Base-by-base conservation (phyloP, 2,329 filamentous ascomycete species). In the Fusarium paranaense region DNA sequence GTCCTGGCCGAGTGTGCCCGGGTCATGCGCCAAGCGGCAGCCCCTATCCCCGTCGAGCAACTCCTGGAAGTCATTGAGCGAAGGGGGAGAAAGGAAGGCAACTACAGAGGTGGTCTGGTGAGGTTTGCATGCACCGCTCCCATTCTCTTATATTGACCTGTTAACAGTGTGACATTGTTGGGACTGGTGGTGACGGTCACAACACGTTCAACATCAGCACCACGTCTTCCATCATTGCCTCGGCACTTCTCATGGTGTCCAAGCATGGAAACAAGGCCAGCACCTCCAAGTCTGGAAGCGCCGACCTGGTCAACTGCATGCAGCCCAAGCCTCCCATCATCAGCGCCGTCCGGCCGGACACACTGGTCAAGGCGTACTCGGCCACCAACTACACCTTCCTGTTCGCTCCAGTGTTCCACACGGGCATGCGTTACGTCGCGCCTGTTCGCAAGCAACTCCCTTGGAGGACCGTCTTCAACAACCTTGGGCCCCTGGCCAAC, bases 151-250 rank as follows among this genome's bases (percentile, higher is more conserved):
- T 60, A 47, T 62, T 78, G 47, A 79, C 25, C 20, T 35, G 11
- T 27, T 54, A 9, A 40, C 59, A 91, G 86, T 91, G 95, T 82
- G 97, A 99, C 83, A 98, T 99, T 81, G 97, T 99, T 67, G 97
- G 97, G 76, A 99, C 97, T 9, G 97, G 97, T 75, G 97, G 97
- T 80, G 97, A 99, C 85, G 93, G 93, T 22, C 95, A 98, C 87
- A 95, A 97, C 83, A 99, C 97, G 37, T 99, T 98, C 90, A 99
- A 99, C 83, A 96, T 99, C 81, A 97, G 93, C 77, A 99, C 97
- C 6, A 98, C 97, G 8, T 91, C 97, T 3, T 98, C 95, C 20
- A 98, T 99, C 80, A 87, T 99, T 58, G 95, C 94, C 56, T 97
- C 95, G 7, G 91, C 95, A 6, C 87, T 97, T 32, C 89, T 99